A percentile compares a stretch with the other conserved stretches of the same genome.
Evolutionary conservation across 2,329 filamentous ascomycete genomes (phyloP).

Genomic region (Cladorrhinum sp.): DNA sequence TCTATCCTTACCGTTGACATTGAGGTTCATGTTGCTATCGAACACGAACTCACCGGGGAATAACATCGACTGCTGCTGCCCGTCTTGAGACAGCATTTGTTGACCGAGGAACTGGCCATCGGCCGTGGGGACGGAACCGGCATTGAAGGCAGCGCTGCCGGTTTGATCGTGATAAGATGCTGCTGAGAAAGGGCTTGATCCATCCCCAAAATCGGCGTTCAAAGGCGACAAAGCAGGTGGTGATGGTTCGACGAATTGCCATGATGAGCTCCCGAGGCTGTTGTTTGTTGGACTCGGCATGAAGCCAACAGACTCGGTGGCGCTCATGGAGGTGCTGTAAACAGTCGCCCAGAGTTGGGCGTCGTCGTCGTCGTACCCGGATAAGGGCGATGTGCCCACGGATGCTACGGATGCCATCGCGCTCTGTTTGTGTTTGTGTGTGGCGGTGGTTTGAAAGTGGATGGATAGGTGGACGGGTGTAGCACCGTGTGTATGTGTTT

Average conservation of each 20-base stretch:
- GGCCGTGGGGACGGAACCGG: conserved; percentile 21
- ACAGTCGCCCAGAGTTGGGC: conserved; percentile 41
- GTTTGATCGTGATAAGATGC: conserved; percentile 32
- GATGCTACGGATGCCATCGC: conserved; percentile 39
- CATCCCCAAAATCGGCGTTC: conserved; percentile 40
- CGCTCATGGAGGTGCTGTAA: conserved; percentile 29
- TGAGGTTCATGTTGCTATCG: conserved; percentile 15
- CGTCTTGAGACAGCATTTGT: conserved; percentile 13
- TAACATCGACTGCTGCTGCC: conserved; percentile 37
- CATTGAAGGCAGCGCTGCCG: conserved; percentile 33
- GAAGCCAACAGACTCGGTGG: conserved; percentile 41
- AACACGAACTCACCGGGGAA: conserved; percentile 10
- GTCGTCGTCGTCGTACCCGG: conserved; percentile 42
- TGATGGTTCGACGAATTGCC: conserved; percentile 41
- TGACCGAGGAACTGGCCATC: conserved; percentile 33
- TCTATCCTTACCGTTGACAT: conserved; percentile 33
- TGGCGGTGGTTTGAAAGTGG: not conserved
- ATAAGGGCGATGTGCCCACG: conserved; percentile 38
- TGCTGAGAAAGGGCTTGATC: conserved; percentile 14
- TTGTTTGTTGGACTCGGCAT: conserved; percentile 50
- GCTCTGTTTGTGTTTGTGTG: not conserved
- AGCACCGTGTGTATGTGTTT: not conserved
- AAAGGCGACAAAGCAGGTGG: conserved; percentile 43
- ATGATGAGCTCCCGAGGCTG: conserved; percentile 50
- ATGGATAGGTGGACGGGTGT: not conserved